Base-by-base conservation (phyloP, 75 land plant species). In the Isoetes taiwanensis region DNA sequence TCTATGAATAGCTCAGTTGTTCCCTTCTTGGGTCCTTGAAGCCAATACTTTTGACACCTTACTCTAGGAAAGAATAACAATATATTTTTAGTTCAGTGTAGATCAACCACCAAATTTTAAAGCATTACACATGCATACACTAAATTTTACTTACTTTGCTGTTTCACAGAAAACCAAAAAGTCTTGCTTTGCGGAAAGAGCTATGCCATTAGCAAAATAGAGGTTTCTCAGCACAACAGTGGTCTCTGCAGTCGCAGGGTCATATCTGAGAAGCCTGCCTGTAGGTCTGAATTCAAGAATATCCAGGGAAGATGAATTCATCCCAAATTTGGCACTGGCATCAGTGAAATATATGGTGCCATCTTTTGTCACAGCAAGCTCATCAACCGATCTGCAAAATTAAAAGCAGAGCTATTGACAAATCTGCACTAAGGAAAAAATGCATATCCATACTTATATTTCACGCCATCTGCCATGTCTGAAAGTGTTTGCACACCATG, bases 271-370 rank as follows among this genome's bases (percentile, higher is more conserved):
- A 25, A 87, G 76, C n/a, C 80, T 65, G 1, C 94, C 94, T 40
- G 83, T 46, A 12, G 88, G 82, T 10, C 61, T 67, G 1, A 67
- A 79, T 53, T 87, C 87, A 2, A 83, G 54, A 9, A 78, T 3
- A 52, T 87, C 94, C 4, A 76, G 46, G 12, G 48, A 25, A 67
- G 73, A 80, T 2, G 57, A 12, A 2, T 58, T 57, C 10, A 70
- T 32, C 0, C 62, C 42, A 50, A 64, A 73, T 57, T 75, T 76
- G 38, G 78, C 57, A 61, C 76, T 80, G 31, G 82, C 80, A 26
- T 80, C 80, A 4, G 78, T 83, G 75, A 83, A 83, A 59, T 87
- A 87, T 9, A 83, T n/a, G 30, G 42, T 65, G 0, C 94, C 94
- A 61, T 83, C 84, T 2, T 68, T 56, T 50, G 71, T 78, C 53